Evolutionary conservation across 805 yeast species (phyloP).

Genomic region (Kuraishia floccosa): DNA sequence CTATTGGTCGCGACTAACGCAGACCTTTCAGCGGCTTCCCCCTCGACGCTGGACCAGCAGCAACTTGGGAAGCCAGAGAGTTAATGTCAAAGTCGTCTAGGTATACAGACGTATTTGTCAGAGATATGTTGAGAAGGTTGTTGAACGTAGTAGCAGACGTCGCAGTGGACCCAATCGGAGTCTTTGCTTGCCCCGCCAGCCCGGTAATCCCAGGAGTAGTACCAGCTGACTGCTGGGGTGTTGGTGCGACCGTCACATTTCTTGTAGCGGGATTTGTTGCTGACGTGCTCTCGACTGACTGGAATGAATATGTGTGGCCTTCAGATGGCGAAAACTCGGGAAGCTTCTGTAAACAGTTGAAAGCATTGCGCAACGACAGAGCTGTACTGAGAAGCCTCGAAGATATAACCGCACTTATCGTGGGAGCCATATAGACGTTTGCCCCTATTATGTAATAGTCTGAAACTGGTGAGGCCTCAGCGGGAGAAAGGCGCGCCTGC

Average conservation of each 20-base stretch:
- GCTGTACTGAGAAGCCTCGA: constrained; percentile 52
- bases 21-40: no score
- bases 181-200: background rate
- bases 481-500: constrained; percentile 52
- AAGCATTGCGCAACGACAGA: constrained; percentile 30
- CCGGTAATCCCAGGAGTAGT: constrained; percentile 1
- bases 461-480: constrained; percentile 41
- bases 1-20: no score
- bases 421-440: constrained; percentile 85
- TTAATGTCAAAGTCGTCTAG: constrained; percentile 13
- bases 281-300: background rate
- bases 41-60: no score
- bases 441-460: constrained; percentile 89
- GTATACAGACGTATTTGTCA: constrained; percentile 13
- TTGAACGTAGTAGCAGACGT: constrained; percentile 16
- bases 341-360: constrained; percentile 31
- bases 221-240: no score
- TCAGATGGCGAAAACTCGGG: constrained; percentile 49
- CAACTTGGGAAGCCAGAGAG: no score
- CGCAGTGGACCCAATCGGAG: background rate
- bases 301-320: constrained; percentile 36
- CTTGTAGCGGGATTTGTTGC: background rate
- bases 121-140: constrained; percentile 14
- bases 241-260: background rate
- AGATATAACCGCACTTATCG: constrained; percentile 57